Evolutionary conservation across 345 rosid species (phyloP), one percentile per base, ranked within the genome.

Genomic region (Clausena lansium): DNA sequence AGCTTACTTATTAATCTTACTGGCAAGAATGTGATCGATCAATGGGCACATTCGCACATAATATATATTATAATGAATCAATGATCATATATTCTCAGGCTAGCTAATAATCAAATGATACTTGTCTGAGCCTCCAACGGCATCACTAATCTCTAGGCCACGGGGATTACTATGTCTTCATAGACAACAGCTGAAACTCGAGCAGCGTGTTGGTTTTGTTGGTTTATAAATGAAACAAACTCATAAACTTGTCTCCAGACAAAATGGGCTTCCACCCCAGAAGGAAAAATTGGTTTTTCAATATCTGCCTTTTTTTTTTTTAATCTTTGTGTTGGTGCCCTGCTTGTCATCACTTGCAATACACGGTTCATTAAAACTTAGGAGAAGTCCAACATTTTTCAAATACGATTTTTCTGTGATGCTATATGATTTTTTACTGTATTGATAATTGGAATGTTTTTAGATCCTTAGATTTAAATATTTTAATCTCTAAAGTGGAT

Each of bases 101-200:
- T 13, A 45, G 50, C 10, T 38, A 36, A 67, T 39, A 36, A 64
- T 28, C 50, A 62, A 52, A 24, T 32, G 25, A n/a, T 63, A 15
- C 35, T 71, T 67, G 67, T 14, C 8, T 22, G 7, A 61, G 60
- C 58, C 65, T 36, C 45, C 71, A 68, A 75, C 33, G 73, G 58
- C 33, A 57, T 72, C 81, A 74, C 74, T 76, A 80, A 64, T 77
- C 63, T 77, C 86, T 11, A 80, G 71, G 60, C 68, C 47, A n/a
- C 35, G 27, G 10, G 67, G 19, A 50, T 50, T 50, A 0, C 55
- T 50, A 14, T 33, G 39, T 39, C 67, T 75, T 80, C 10, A 55
- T 73, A 15, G 69, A 60, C 45, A 52, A 71, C 71, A 54, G 30
- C 71, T 33, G 72, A 69, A 24, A 38, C 61, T 5, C 54, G n/a